Evolutionary conservation across 495 filamentous ascomycete genomes (phyloP), one percentile per base, ranked within the genome.

Genomic region (Penicillium manginii): DNA sequence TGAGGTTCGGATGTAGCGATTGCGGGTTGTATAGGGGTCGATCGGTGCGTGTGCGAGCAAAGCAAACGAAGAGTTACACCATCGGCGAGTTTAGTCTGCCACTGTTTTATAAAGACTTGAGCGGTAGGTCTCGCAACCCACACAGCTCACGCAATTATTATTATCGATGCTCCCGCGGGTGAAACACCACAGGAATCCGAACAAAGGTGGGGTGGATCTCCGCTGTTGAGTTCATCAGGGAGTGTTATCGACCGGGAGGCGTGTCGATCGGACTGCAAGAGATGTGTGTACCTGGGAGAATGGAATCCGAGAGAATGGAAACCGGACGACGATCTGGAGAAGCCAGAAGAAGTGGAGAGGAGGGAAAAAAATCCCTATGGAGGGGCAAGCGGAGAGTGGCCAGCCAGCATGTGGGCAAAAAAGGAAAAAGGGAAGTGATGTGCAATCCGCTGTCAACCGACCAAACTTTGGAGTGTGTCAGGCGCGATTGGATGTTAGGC

Each of bases 351-450:
- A 52, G 57, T 63, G 56, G 51, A 50, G 56, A 50, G 56, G 52
- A 57, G 55, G 40, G 33, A 42, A 46, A 48, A 40, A 50, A 45
- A 54, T 43, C 32, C 51, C 50, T 58, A 55, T 58, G 58, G 57
- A 64, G 54, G 61, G 61, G 61, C 57, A 61, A 48, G 48, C 55
- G 55, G 55, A 62, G 61, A 55, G 35, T 23, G 33, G 50, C 18
- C 50, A 35, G 50, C 39, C 18, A 59, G 47, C 31, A 19, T 51
- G 29, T 31, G 45, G 22, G 21, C 45, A 26, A 26, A 45, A 57
- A 26, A 4, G n/a, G 17, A 10, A 32, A 29, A 35, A 32, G 19
- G 26, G 56, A 47, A 58, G 42, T 46, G 49, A 58, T 52, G 31
- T 21, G 49, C 56, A 47, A 26, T 26, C 48, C 51, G 51, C 51